A percentile compares a stretch with the other conserved stretches of the same genome.
Conservation (phyloP, 2,329 filamentous ascomycete species). For the Emergomyces orientalis region DNA sequence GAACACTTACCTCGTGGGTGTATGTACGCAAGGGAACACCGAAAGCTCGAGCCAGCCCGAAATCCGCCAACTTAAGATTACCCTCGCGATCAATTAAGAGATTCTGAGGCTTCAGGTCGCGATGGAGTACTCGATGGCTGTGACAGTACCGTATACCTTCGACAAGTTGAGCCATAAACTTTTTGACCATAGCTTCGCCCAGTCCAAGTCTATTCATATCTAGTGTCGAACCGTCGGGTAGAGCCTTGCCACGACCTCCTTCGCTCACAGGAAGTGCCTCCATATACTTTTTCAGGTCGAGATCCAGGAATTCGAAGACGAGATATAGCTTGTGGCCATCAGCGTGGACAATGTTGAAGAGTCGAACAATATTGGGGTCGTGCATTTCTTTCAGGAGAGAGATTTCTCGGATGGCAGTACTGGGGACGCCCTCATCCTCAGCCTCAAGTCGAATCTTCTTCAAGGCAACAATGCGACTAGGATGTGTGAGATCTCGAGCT, state of each 20-base stretch:
- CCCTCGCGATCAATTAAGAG: slow-evolving; percentile 87
- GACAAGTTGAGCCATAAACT: slow-evolving; percentile 84
- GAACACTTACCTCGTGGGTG: slow-evolving; percentile 63
- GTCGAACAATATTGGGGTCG: slow-evolving; percentile 78
- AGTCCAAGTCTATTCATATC: slow-evolving; percentile 60
- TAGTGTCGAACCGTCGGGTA: slow-evolving; percentile 65
- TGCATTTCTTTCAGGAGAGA: slow-evolving; percentile 91
- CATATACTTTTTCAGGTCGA: slow-evolving; percentile 95
- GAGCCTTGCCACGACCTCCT: slow-evolving; percentile 72
- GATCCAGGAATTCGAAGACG: slow-evolving; percentile 82
- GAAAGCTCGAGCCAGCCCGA: slow-evolving; percentile 86
- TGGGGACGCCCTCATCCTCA: slow-evolving; percentile 88
- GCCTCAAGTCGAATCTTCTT: slow-evolving; percentile 95
- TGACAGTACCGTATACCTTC: slow-evolving; percentile 82
- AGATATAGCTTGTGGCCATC: slow-evolving; percentile 93
- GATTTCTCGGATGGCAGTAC: slow-evolving; percentile 88
- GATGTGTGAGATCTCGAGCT: slow-evolving; percentile 72
- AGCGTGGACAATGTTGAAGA: slow-evolving; percentile 87
- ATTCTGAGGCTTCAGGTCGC: slow-evolving; percentile 98
- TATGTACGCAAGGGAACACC: slow-evolving; percentile 85
- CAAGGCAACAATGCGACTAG: slow-evolving; percentile 76
- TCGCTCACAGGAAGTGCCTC: slow-evolving; percentile 76
- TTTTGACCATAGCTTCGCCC: slow-evolving; percentile 74
- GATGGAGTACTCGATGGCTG: slow-evolving; percentile 77
- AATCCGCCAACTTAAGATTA: slow-evolving; percentile 97